Evolutionary conservation across 2,329 filamentous ascomycete genomes (phyloP), one percentile per base, ranked within the genome.

Genomic region (Cercospora brassicicola): DNA sequence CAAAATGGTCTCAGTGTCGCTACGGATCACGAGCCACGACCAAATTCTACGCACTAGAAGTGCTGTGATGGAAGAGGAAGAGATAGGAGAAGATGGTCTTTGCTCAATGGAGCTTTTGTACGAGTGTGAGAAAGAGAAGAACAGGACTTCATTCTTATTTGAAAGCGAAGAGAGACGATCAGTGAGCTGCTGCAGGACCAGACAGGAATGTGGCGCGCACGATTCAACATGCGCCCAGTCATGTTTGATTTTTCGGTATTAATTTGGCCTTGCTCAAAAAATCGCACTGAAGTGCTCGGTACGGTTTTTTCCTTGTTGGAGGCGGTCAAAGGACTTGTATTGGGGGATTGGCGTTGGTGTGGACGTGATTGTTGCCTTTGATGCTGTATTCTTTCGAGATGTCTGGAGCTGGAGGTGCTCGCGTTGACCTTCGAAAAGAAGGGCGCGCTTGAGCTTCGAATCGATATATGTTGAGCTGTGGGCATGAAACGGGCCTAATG

Each of bases 381-480:
- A 45, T 45, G 2, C 3, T 53, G 48, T 53, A 28, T 53, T 23
- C 26, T 20, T 33, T 57, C 26, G 28, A 20, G 28, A 57, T 57
- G 55, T 57, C 55, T 45, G 65, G 65, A 65, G 65, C 67, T 64
- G 69, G 69, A 56, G 69, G 69, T 64, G 69, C 69, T 71, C 65
- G 67, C 64, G 55, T 30, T 28, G 7, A 4, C 28, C 28, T 28
- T 28, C 3, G 28, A 28, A 28, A 28, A 28, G 28, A 28, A 28
- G 4, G 28, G 28, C 28, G 28, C 33, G 69, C 67, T 68, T 57
- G 69, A 69, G 67, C 65, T 67, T 71, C 39, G 23, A 15, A 20
- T 18, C 20, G 48, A 31, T 62, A 6, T 48, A 51, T 31, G 23
- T 39, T 23, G 20, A 2, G 20, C 9, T 3, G 6, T 28, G 10